These are phyloP conservation scores for Plantago coronopus DNA, from an alignment of 305 asterid species.

Conservation along the genomic window DNA sequence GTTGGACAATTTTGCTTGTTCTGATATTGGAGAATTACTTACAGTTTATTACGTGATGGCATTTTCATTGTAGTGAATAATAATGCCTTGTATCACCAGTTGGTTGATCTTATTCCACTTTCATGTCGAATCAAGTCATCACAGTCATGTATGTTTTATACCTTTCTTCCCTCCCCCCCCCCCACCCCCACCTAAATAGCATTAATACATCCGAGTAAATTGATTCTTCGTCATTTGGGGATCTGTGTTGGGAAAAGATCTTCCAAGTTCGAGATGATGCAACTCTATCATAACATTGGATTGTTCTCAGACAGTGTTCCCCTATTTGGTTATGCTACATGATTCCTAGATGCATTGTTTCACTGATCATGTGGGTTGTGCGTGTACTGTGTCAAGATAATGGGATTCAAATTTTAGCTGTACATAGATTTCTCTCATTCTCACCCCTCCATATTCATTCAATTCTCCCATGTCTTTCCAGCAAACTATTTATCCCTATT, in stretches of 20 bases:
- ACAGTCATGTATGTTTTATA: background rate
- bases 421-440: background rate
- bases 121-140: background rate
- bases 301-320: background rate
- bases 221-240: background rate
- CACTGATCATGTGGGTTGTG: background rate
- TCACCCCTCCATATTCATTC: no score
- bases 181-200: background rate
- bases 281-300: background rate
- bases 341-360: background rate
- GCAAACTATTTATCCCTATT: constrained; percentile 5
- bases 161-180: background rate
- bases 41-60: background rate
- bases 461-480: constrained; percentile 8
- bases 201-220: background rate
- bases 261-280: background rate
- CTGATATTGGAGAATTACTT: background rate
- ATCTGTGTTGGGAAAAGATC: background rate
- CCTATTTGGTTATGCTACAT: background rate
- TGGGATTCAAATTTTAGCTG: background rate
- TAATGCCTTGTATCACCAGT: background rate
- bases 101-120: background rate
- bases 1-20: constrained; percentile 9
- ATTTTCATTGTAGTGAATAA: background rate
- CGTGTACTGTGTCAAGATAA: background rate